Evolutionary conservation across 352 stramenopile species (phyloP).

Genomic region (Pythium aristosporum): DNA sequence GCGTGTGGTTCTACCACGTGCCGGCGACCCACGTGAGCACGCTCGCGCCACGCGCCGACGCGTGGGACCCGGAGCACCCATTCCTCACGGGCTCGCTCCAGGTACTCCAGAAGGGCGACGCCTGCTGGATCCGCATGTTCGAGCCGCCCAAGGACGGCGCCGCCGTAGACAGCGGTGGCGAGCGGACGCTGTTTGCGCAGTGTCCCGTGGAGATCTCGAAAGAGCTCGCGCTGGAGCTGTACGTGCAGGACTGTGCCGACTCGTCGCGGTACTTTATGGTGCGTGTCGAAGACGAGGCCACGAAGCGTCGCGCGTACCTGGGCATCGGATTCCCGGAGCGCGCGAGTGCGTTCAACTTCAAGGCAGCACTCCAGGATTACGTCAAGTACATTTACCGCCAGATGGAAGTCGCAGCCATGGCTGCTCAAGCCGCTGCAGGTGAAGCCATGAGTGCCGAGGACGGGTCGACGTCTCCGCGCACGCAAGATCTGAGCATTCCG

Average conservation of each 20-base stretch:
- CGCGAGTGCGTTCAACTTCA: constrained; percentile 82
- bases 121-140: constrained; percentile 72
- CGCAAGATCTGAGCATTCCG: constrained; percentile 58
- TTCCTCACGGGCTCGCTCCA: constrained; percentile 73
- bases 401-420: constrained; percentile 38
- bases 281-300: constrained; percentile 76
- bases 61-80: constrained; percentile 79
- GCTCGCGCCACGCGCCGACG: constrained; percentile 72
- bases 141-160: constrained; percentile 41
- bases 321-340: constrained; percentile 81
- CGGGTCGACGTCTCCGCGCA: constrained; percentile 29
- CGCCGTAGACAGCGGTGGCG: not conserved
- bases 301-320: constrained; percentile 69
- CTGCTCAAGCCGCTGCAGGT: constrained; percentile 15
- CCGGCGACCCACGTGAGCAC: constrained; percentile 62
- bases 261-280: constrained; percentile 90
- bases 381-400: constrained; percentile 75
- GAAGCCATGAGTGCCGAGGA: constrained; percentile 10
- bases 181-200: constrained; percentile 69
- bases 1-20: constrained; percentile 88
- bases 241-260: constrained; percentile 85
- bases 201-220: constrained; percentile 71
- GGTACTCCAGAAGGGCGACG: constrained; percentile 72
- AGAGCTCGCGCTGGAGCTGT: constrained; percentile 63
- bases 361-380: constrained; percentile 81